Base-by-base conservation (phyloP, 75 land plant genomes). In the Adiantum capillusveneris region DNA sequence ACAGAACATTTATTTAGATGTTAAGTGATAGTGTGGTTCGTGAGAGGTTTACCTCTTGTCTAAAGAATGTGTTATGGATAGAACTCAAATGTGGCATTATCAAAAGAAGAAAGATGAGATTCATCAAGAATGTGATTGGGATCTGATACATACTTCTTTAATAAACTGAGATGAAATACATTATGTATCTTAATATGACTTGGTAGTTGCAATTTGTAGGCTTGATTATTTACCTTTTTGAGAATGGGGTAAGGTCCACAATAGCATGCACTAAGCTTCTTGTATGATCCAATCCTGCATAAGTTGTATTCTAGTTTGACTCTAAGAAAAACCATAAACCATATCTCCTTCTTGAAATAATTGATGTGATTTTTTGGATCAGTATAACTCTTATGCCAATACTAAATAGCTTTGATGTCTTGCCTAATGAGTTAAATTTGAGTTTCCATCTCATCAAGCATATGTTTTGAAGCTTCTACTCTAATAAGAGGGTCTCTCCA, bases 281-380 rank as follows among this genome's bases (percentile, higher is more conserved):
- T 6, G 27, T 56, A 56, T 11, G 57, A 29, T 31, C 57, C 57
- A 9, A 13, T 5, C 12, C 24, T 13, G 3, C 57, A 5, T 6
- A 14, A 6, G 24, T 18, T 31, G 7, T 25, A 18, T 18, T 56
- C 27, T 3, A 6, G 7, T 5, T 31, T 11, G 29, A 9, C 16
- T 3, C 57, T 17, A 6, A n/a, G n/a, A n/a, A n/a, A n/a, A n/a
- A n/a, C n/a, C n/a, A n/a, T n/a, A n/a, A n/a, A n/a, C n/a, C n/a
- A n/a, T n/a, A n/a, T n/a, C n/a, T n/a, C n/a, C 12, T 11, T 13
- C 26, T 20, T 28, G 7, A 37, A 72, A 72, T 31, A 22, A 30
- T 0, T 24, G 0, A 17, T 65, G 58, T 14, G 31, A 34, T 0
- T 20, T 26, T 0, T 28, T 18, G n/a, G 27, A 25, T 65, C 68